A percentile compares a stretch with the other conserved stretches of the same genome.
These are phyloP conservation scores for Candida xyloterini DNA, from an alignment of 805 yeast species.

Conservation along the genomic window DNA sequence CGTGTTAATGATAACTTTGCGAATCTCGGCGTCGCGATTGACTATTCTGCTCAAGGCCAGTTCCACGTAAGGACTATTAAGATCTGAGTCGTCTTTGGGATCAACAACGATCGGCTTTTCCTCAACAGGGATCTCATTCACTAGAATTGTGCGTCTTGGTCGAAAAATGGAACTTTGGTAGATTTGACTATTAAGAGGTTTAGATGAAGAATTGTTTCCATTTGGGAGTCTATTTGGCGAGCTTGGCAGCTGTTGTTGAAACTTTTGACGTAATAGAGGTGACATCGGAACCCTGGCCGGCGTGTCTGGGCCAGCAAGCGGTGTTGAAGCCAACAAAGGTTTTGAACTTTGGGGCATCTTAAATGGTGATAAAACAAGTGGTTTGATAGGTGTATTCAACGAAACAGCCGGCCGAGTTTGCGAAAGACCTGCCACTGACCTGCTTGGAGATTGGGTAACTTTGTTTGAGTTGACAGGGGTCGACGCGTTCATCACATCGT, in stretches of 20 bases:
- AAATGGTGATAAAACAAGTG: slow-evolving; percentile 34
- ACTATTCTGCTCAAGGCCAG: slow-evolving; percentile 45
- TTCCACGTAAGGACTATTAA: slow-evolving; percentile 40
- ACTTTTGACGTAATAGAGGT: slow-evolving; percentile 18
- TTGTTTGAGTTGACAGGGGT: slow-evolving; percentile 3
- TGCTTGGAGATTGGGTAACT: slow-evolving; percentile 6
- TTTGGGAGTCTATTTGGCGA: slow-evolving; percentile 1
- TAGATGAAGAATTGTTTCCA: background rate
- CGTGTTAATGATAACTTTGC: slow-evolving; percentile 31
- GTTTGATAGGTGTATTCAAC: slow-evolving; percentile 30
- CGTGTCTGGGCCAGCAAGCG: slow-evolving; percentile 5
- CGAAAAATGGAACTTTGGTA: slow-evolving; percentile 26
- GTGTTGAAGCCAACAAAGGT: slow-evolving; percentile 14
- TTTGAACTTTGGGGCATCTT: slow-evolving; percentile 17
- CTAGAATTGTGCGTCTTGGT: slow-evolving; percentile 12
- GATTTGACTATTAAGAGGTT: slow-evolving; percentile 9
- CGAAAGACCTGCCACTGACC: slow-evolving; percentile 5
- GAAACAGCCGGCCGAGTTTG: slow-evolving; percentile 14
- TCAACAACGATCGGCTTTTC: background rate
- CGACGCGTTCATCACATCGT: slow-evolving; percentile 3
- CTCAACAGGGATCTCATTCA: slow-evolving; percentile 10
- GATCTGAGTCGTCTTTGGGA: slow-evolving; percentile 8
- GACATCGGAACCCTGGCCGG: slow-evolving; percentile 12
- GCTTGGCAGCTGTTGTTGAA: slow-evolving; percentile 12
- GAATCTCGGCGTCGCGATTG: slow-evolving; percentile 38